phyloP scores from a whole-genome alignment of 2,329 filamentous ascomycete genomes.

The Stagonosporopsis cucurbitacearum region DNA sequence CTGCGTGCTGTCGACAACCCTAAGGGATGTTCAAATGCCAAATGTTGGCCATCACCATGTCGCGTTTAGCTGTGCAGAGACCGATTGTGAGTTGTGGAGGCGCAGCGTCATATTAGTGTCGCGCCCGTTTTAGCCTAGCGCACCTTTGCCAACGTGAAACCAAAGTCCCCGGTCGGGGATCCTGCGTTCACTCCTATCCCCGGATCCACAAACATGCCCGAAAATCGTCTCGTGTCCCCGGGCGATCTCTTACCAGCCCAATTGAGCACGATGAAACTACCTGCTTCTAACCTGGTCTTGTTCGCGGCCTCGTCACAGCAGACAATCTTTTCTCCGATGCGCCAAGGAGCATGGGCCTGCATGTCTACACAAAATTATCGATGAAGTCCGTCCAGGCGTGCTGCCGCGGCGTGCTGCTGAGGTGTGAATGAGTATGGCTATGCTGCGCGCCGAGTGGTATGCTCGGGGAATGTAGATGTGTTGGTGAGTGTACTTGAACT shows the following conservation, averaged over 20 bases:
- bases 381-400: constrained; percentile 10
- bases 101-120: background rate
- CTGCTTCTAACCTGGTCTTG: background rate
- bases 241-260: background rate
- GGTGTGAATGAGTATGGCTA: background rate
- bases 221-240: background rate
- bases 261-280: background rate
- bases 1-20: no score
- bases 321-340: background rate
- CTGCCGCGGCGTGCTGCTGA: background rate
- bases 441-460: background rate
- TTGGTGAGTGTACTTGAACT: background rate
- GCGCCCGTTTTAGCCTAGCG: background rate
- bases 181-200: background rate
- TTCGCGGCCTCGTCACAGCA: background rate
- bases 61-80: no score
- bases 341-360: constrained; percentile 2
- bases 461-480: background rate
- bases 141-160: background rate
- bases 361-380: background rate
- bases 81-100: no score
- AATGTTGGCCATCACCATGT: no score
- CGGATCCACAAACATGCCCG: background rate
- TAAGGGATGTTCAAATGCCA: no score
- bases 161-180: background rate